These are phyloP conservation scores for Pichia terricola DNA, from an alignment of 1,139 yeast species.

Conservation along the genomic window DNA sequence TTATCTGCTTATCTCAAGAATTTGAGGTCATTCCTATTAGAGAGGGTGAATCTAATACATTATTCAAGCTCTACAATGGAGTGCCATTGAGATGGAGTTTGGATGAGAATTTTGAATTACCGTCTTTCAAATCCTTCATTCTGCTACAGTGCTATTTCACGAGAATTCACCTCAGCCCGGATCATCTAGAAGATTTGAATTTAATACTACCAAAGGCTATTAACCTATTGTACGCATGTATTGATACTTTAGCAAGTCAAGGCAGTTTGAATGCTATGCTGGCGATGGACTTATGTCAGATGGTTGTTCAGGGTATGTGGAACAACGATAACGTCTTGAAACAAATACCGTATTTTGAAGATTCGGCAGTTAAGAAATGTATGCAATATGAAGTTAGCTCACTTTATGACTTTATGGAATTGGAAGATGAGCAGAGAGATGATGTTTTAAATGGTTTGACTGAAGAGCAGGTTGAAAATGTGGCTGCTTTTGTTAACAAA, in stretches of 20 bases:
- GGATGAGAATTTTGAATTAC: conserved; percentile 37
- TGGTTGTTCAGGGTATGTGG: conserved; percentile 86
- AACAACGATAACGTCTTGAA: conserved; percentile 67
- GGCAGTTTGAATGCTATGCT: conserved; percentile 70
- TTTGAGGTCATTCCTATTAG: conserved; percentile 57
- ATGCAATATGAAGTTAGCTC: conserved; percentile 47
- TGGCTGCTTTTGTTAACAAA: conserved; percentile 81
- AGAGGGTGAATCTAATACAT: conserved; percentile 41
- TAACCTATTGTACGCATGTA: conserved; percentile 51
- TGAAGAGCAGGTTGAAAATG: conserved; percentile 42
- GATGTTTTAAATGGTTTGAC: conserved; percentile 44
- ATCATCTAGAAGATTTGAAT: conserved; percentile 49
- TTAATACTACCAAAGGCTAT: conserved; percentile 40
- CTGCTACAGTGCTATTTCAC: conserved; percentile 77
- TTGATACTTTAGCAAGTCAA: conserved; percentile 72
- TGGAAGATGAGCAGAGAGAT: conserved; percentile 73
- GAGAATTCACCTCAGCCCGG: conserved; percentile 49
- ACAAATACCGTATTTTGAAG: conserved; percentile 68
- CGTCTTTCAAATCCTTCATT: conserved; percentile 62
- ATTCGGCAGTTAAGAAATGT: conserved; percentile 51
- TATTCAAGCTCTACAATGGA: conserved; percentile 44
- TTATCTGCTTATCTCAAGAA: conserved; percentile 59
- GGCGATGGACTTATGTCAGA: conserved; percentile 84
- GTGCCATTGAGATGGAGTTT: conserved; percentile 50
- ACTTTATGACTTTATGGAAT: conserved; percentile 75